Evolutionary conservation across 2,329 filamentous ascomycete species (phyloP).

Genomic region (Penicillium expansum): DNA sequence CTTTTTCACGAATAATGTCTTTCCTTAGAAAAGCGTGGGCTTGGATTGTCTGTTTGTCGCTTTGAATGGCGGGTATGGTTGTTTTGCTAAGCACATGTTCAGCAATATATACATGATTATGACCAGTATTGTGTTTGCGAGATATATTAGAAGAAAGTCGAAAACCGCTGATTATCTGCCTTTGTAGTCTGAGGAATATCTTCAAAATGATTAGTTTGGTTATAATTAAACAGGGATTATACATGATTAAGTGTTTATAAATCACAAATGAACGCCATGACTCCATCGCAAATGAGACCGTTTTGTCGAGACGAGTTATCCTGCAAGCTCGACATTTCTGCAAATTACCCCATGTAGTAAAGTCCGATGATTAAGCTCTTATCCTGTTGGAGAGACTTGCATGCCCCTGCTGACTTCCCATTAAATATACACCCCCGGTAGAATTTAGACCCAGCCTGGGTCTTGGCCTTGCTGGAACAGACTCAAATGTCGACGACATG

Average conservation of each 20-base stretch:
- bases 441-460: background rate
- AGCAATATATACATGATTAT: background rate
- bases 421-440: background rate
- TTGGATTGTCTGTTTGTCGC: background rate
- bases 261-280: background rate
- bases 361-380: background rate
- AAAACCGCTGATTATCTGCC: background rate
- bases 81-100: background rate
- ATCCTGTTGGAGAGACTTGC: background rate
- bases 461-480: background rate
- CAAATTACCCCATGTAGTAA: background rate
- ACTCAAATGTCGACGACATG: background rate
- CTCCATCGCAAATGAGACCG: background rate
- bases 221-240: too few species aligned
- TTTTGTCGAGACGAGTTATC: too few species aligned
- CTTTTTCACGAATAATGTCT: conserved; percentile 12
- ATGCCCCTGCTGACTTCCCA: background rate
- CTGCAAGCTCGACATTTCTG: background rate
- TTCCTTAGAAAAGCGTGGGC: conserved; percentile 7
- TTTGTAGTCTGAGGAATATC: background rate
- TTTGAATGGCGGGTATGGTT: background rate
- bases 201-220: background rate
- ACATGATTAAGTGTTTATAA: background rate
- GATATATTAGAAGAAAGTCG: background rate
- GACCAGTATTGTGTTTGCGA: background rate